Conservation (phyloP, 768 basidiomycete genomes). For the Suillus lakei region DNA sequence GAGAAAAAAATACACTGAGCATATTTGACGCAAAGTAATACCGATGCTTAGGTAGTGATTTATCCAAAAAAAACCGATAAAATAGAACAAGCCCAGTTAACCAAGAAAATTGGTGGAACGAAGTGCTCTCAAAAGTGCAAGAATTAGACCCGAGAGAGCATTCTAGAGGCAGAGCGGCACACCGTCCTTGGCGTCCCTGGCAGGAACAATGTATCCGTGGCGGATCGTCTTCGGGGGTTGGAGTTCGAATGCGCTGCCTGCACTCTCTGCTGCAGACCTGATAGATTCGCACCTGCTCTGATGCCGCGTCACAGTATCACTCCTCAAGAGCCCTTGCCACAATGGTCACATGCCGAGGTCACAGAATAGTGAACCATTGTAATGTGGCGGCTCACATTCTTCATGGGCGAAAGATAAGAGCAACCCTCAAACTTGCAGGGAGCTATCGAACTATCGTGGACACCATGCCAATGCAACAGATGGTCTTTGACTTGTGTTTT, state of each 20-base stretch:
- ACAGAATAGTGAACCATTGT: not conserved
- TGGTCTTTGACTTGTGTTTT: not conserved
- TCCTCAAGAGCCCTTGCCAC: not conserved
- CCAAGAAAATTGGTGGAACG: too few species aligned
- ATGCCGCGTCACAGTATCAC: not conserved
- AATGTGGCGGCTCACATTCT: too few species aligned
- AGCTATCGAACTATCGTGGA: fast-evolving
- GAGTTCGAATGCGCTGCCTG: not conserved
- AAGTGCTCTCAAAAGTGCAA: too few species aligned
- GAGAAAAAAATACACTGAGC: too few species aligned
- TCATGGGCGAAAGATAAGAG: fast-evolving
- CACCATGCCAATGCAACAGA: not conserved
- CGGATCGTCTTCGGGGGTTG: not conserved
- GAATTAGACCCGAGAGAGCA: too few species aligned
- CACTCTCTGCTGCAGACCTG: not conserved
- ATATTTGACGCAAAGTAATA: too few species aligned
- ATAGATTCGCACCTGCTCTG: fast-evolving
- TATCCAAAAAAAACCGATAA: too few species aligned
- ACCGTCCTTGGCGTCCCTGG: not conserved
- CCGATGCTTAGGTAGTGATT: too few species aligned
- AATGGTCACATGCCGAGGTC: not conserved
- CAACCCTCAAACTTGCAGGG: not conserved
- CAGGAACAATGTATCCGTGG: not conserved
- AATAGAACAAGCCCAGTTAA: too few species aligned
- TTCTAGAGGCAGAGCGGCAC: not conserved